A percentile compares a stretch with the other conserved stretches of the same genome.
phyloP scores from a whole-genome alignment of 495 filamentous ascomycete genomes.

The Xanthoparmelia taractica region DNA sequence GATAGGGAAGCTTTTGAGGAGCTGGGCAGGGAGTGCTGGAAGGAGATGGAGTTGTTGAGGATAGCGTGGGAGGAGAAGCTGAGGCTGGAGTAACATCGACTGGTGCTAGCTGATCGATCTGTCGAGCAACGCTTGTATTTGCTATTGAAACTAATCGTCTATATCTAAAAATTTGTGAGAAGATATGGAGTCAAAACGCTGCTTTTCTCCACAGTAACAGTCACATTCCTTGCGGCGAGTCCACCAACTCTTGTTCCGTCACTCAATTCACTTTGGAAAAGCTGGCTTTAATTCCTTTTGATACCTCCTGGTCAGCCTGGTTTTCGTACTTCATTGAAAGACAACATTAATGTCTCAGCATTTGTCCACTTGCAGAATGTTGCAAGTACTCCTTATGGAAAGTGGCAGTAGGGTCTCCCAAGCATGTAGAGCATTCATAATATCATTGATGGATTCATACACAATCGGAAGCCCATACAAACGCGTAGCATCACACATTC shows the following conservation, averaged over 20 bases:
- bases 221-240: too few species aligned
- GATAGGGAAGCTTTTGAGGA: slow-evolving; percentile 63
- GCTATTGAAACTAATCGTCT: not conserved
- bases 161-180: not conserved
- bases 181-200: not conserved
- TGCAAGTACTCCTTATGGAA: too few species aligned
- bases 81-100: slow-evolving; percentile 26
- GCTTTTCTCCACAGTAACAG: not conserved
- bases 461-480: too few species aligned
- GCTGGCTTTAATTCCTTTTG: not conserved
- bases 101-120: not conserved
- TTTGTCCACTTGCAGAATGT: not conserved
- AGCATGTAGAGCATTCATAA: not conserved
- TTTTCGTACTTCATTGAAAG: not conserved
- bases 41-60: slow-evolving; percentile 75
- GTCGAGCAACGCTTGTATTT: not conserved
- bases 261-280: not conserved
- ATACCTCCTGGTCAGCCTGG: not conserved
- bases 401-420: not conserved
- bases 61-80: slow-evolving; percentile 64
- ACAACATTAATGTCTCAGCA: not conserved
- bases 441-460: too few species aligned
- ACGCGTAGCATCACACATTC: not conserved
- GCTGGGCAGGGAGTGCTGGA: slow-evolving; percentile 66
- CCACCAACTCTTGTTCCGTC: not conserved